Evolutionary conservation across 495 filamentous ascomycete genomes (phyloP), one percentile per base, ranked within the genome.

Genomic region (Aspergillus diversus): DNA sequence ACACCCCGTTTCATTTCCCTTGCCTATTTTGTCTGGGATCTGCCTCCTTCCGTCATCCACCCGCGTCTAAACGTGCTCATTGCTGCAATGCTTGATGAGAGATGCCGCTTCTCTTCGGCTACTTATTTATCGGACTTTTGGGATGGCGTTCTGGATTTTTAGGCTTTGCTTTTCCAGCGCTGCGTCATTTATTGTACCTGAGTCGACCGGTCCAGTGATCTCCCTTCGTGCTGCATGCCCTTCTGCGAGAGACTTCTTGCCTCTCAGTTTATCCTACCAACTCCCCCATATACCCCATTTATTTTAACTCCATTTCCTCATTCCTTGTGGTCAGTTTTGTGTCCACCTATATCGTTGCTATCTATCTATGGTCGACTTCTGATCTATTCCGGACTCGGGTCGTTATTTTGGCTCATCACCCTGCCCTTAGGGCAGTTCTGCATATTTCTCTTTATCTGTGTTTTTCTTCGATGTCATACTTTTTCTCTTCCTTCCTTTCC

Each of bases 81-180:
- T 56, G 52, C 33, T 51, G 33, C 7, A 34, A 49, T 33, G 57
- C 37, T 43, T 37, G 64, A 57, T 64, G 61, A 60, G 51, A 63
- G 61, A 66, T 49, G 53, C 35, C 53, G 32, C 61, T 66, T 62
- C 46, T 57, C 54, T 17, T 57, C 57, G 33, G 48, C 58, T 49
- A 61, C 37, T 55, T 69, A 34, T 34, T 61, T 17, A 34, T 49
- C 49, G 21, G 17, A 39, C 46, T 43, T 33, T 58, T 53, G 66
- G 58, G 55, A 64, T 50, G 68, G 63, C 60, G 63, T 70, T 67
- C 27, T 58, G 62, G 57, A 60, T 56, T 12, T 33, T 65, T 49
- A n/a, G 34, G 35, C 59, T 71, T 43, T 68, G 58, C 59, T 66
- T 66, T 60, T 63, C 56, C 56, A 66, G 64, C 55, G 67, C 59